These are phyloP conservation scores for Pythium plurisporium DNA, from an alignment of 352 stramenopile genomes.

Conservation along the genomic window DNA sequence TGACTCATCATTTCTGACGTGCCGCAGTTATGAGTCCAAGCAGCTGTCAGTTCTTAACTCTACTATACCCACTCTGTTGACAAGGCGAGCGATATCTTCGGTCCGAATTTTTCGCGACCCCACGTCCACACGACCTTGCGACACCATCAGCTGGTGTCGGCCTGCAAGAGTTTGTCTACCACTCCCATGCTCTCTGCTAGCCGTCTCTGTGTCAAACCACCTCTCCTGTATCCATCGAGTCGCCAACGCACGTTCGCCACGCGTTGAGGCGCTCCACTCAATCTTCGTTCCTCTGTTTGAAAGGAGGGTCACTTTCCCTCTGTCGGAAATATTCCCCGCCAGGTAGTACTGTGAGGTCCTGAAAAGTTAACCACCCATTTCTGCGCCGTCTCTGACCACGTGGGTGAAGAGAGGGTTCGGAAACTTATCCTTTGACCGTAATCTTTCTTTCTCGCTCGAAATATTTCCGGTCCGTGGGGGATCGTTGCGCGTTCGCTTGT, in stretches of 20 bases:
- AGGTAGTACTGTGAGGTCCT: slow-evolving; percentile 1
- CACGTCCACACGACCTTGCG: slow-evolving; percentile 10
- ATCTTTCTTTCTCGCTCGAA: too few species aligned
- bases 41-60: too few species aligned
- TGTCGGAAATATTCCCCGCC: too few species aligned
- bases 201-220: neutral
- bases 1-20: too few species aligned
- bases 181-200: slow-evolving; percentile 4
- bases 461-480: neutral
- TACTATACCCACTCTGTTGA: too few species aligned
- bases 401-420: neutral
- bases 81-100: slow-evolving; percentile 15
- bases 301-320: too few species aligned
- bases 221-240: slow-evolving; percentile 5
- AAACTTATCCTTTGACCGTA: too few species aligned
- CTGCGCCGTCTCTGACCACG: neutral
- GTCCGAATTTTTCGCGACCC: slow-evolving; percentile 3
- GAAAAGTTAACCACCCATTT: neutral
- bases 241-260: neutral
- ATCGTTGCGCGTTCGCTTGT: neutral
- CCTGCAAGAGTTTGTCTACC: neutral
- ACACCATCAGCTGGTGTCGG: slow-evolving; percentile 11
- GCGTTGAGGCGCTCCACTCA: neutral
- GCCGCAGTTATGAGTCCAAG: too few species aligned
- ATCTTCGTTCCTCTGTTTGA: too few species aligned